These are phyloP conservation scores for Senna siamea DNA, from an alignment of 306 rosid species.

Conservation along the genomic window DNA sequence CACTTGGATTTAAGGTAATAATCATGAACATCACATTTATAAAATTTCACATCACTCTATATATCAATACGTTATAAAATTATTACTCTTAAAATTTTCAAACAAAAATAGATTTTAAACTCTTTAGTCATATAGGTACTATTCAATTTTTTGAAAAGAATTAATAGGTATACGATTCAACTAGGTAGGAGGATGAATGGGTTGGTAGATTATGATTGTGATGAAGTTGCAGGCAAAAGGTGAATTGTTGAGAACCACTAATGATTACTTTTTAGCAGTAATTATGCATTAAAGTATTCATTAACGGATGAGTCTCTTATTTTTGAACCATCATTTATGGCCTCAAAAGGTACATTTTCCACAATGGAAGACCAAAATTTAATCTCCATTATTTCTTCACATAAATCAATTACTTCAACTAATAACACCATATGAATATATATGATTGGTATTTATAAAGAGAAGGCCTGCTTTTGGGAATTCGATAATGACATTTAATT, in stretches of 20 bases:
- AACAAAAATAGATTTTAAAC: too few relatives aligned
- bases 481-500: neutral
- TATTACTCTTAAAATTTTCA: too few relatives aligned
- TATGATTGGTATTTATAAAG: neutral
- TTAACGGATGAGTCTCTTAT: neutral
- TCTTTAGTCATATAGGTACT: too few relatives aligned
- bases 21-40: too few relatives aligned
- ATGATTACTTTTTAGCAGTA: neutral
- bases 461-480: neutral
- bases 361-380: neutral
- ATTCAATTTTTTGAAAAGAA: too few relatives aligned
- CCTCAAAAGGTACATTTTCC: neutral
- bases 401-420: neutral
- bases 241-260: neutral
- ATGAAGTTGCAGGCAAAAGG: neutral
- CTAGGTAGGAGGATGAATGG: too few relatives aligned
- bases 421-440: neutral
- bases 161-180: too few relatives aligned
- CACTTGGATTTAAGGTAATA: too few relatives aligned
- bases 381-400: neutral
- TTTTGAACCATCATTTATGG: neutral
- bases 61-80: too few relatives aligned
- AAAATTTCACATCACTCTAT: too few relatives aligned
- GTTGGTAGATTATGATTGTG: slow-evolving; percentile 3
- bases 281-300: neutral